Evolutionary conservation across 1,284 basidiomycete species (phyloP), one percentile per base, ranked within the genome.

Genomic region (Cronartium ribicola): DNA sequence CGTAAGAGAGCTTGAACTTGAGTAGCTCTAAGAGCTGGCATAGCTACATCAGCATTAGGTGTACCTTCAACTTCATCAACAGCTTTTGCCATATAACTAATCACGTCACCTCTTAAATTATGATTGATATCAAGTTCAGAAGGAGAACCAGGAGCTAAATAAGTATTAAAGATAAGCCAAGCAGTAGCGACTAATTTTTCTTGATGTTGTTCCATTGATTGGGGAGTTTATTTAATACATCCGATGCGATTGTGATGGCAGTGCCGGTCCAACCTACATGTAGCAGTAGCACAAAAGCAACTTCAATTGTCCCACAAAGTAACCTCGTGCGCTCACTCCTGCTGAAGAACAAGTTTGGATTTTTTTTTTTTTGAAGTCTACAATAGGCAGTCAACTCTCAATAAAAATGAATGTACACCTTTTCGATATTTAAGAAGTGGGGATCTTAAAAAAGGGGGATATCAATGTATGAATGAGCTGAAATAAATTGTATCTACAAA

Each of bases 61-160:
- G 51, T 66, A 14, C 64, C 65, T 57, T 63, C 44, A 17, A 64
- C 37, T 60, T 76, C 69, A 17, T 72, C 69, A 40, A 72, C 69
- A 8, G 69, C 69, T 41, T 78, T 91, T 82, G 89, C 90, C 79
- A 98, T 87, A 82, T 98, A 98, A 76, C 88, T 89, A 74, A 93
- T 90, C 67, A 98, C 85, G 83, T 98, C 95, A 78, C 92, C 92
- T 76, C 95, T 89, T 48, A 98, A 85, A 65, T 90, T 91, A 82
- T 98, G 95, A 81, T 98, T 96, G 78, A 98, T 98, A 83, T 98
- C 98, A 75, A 98, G 87, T 83, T 98, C 95, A 83, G 89, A 93
- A 75, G 90, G 91, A 80, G 92, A 94, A 36, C 92, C 91, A 0
- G 94, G 94, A 0, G 94, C 95, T 40, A 98, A 88, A 80, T 97